Evolutionary conservation across 1,139 yeast genomes (phyloP).

Genomic region (Sugiyamaella neomexicana): DNA sequence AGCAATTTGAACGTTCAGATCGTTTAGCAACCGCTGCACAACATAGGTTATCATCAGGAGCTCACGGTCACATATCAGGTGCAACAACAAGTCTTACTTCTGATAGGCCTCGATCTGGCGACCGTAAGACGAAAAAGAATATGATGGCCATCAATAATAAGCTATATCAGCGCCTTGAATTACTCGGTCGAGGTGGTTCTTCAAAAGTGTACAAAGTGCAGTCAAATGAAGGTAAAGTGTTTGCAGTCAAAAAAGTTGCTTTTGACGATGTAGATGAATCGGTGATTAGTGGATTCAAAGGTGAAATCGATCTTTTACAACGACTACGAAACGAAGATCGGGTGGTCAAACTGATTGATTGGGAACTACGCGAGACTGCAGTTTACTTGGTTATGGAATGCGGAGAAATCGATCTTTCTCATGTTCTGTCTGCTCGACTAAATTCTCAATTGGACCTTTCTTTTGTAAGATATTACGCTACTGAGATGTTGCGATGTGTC

Average conservation of each 20-base stretch:
- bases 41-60: neutral
- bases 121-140: conserved; percentile 31
- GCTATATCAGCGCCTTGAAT: conserved; percentile 71
- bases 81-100: neutral
- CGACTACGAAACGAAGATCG: conserved; percentile 62
- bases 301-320: conserved; percentile 77
- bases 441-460: conserved; percentile 58
- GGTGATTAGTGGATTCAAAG: conserved; percentile 76
- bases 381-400: conserved; percentile 88
- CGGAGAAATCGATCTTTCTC: conserved; percentile 90
- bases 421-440: conserved; percentile 63
- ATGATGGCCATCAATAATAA: conserved; percentile 53
- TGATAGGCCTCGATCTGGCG: conserved; percentile 3
- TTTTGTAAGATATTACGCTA: conserved; percentile 78
- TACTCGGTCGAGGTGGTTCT: conserved; percentile 90
- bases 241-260: conserved; percentile 80
- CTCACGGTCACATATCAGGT: no score
- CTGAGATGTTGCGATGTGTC: conserved; percentile 81
- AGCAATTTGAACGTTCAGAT: conserved; percentile 5
- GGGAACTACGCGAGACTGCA: conserved; percentile 63
- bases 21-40: conserved; percentile 4
- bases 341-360: conserved; percentile 77
- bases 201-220: conserved; percentile 88
- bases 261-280: conserved; percentile 71
- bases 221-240: conserved; percentile 52